Evolutionary conservation across 495 filamentous ascomycete species (phyloP), one percentile per base, ranked within the genome.

Genomic region (Apiosordaria backusii): DNA sequence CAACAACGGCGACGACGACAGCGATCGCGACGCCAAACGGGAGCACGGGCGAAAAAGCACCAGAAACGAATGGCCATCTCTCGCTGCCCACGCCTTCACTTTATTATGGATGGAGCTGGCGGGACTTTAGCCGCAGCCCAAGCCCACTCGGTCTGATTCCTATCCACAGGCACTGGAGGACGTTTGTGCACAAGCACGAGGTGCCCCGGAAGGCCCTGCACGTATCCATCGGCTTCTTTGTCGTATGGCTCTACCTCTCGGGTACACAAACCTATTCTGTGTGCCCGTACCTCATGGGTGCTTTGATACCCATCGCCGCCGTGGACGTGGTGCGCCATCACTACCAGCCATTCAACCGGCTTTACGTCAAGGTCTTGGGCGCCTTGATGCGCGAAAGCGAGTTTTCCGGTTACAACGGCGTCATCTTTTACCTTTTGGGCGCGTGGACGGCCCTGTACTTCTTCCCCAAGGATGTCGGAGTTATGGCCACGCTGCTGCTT

Each of bases 311-410:
- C 7, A 95, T 98, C 74, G 88, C 89, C 45, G 83, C 83, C n/a
- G 86, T 87, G 21, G 95, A 99, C 73, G 76, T 92, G 59, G 74
- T 95, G 58, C 92, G 95, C 25, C 92, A 96, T 77, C 88, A 86
- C 67, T 92, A 85, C 64, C 86, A 88, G 45, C 82, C 86, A 2
- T 84, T 99, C 74, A 99, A 99, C 75, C 85, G 87, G 23, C 68
- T 97, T 27, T 99, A 99, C 74, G 93, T 97, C 66, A 85, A 84
- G 27, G 86, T 85, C 45, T 72, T 97, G 21, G 95, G 95, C 40
- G 91, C 92, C 16, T 81, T 98, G 65, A 99, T 99, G 95, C 90
- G 95, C 63, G 95, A 99, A 81, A 91, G 88, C 63, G 95, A 99
- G 78, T 96, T 93, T 62, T 80, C 85, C 18, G 91, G 91, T 40